Percentiles rank a stretch among this genome's conserved stretches.
These are phyloP conservation scores for Mrakia hoshinonis DNA, from an alignment of 768 basidiomycete species.

Conservation along the genomic window DNA sequence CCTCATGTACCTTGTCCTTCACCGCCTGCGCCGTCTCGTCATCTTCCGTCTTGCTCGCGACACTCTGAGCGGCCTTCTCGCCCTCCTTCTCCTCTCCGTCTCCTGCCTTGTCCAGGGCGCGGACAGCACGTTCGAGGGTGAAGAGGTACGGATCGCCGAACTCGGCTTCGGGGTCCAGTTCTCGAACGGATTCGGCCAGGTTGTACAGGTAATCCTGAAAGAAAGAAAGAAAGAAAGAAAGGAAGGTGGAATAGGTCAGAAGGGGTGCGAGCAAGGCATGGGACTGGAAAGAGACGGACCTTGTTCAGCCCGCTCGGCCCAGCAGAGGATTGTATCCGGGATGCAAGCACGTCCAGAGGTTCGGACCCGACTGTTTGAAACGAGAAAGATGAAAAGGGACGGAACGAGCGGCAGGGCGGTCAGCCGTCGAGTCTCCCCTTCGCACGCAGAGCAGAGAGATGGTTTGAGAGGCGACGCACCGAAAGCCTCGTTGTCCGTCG, in stretches of 20 bases:
- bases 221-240: background rate
- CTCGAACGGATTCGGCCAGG: conserved; percentile 62
- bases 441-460: background rate
- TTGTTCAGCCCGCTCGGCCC: conserved; percentile 90
- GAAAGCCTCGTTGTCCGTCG: conserved; percentile 79
- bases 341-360: conserved; percentile 58
- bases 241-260: background rate
- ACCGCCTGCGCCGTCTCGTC: too few species aligned
- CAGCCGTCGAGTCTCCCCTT: too few species aligned
- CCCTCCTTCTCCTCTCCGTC: too few species aligned
- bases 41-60: too few species aligned
- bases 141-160: conserved; percentile 37
- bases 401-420: background rate
- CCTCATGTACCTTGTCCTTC: too few species aligned
- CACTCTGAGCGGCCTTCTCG: too few species aligned
- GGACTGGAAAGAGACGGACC: conserved; percentile 48
- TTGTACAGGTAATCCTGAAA: conserved; percentile 75
- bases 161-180: conserved; percentile 45
- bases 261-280: too few species aligned
- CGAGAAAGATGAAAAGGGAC: too few species aligned
- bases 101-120: background rate
- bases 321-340: conserved; percentile 60
- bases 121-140: conserved; percentile 31
- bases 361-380: conserved; percentile 70
- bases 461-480: conserved; percentile 45